Conservation (phyloP, 305 asterid species). For the Petunia hybrid region DNA sequence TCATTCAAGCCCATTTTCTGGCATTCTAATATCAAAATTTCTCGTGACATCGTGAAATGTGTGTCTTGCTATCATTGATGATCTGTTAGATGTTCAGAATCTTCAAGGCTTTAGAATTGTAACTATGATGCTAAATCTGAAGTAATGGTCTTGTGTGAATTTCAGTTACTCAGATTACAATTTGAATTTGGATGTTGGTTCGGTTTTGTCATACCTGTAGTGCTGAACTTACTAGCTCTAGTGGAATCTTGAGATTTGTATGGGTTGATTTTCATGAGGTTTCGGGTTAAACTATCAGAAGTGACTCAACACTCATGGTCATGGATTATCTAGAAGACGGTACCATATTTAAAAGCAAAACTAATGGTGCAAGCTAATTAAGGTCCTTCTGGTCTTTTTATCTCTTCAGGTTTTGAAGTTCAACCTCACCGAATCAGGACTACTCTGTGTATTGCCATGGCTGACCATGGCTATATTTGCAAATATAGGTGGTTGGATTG, state of each 20-base stretch:
- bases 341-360: background rate
- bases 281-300: background rate
- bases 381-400: background rate
- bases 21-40: background rate
- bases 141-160: slow-evolving; percentile 17
- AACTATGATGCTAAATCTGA: background rate
- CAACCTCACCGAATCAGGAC: slow-evolving; percentile 82
- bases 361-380: background rate
- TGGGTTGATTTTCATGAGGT: background rate
- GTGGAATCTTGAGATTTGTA: background rate
- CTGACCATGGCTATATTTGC: slow-evolving; percentile 94
- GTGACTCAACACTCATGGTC: background rate
- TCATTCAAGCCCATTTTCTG: background rate
- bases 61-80: background rate
- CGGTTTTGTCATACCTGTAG: background rate
- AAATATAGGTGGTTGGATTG: slow-evolving; percentile 92
- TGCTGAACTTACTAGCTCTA: background rate
- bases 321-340: background rate
- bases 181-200: slow-evolving; percentile 1
- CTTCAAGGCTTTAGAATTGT: background rate
- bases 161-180: background rate
- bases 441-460: slow-evolving; percentile 79
- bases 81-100: slow-evolving; percentile 20
- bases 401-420: slow-evolving; percentile 78
- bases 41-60: background rate